Base-by-base conservation (phyloP, 306 rosid species). In the Biancaea sappan region DNA sequence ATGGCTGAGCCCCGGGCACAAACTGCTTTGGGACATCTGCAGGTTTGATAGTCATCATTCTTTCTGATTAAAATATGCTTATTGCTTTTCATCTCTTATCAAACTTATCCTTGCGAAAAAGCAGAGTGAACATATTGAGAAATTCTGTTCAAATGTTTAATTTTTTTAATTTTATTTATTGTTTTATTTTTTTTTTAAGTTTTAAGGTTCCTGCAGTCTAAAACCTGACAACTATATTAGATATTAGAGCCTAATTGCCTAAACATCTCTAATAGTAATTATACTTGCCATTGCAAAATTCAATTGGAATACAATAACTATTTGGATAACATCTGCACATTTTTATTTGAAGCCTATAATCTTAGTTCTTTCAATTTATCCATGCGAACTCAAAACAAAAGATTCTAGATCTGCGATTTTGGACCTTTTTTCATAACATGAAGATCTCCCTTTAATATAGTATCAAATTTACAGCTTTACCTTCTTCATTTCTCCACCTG, bases 1-100 rank as follows among this genome's bases (percentile, higher is more conserved):
- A 86, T 86, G 89, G 83, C 85, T 19, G 89, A 83, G 75, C 81
- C 89, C 28, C 83, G 89, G 26, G 85, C 87, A 34, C 89, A 86
- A 77, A 59, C 80, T 52, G 87, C 89, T 66, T 81, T 86, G 66
- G 87, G 62, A 61, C 81, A 83, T 80, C 63, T 86, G 28, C 87
- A 86, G 89, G 89, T 86, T 26, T 74, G 81, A 67, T 66, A 52
- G 22, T 71, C 53, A 71, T 58, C 46, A 52, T 59, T 61, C 72
- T 41, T 25, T 59, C 21, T 69, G 76, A 67, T 40, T 58, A 57
- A n/a, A 72, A 69, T 48, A 32, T 65, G 46, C 14, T 46, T 9
- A 31, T 32, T 15, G 13, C 26, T 53, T 26, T 21, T 32, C 18
- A 53, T 75, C 76, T 31, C 65, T 25, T 6, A 29, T 53, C 1